These are phyloP conservation scores for Trichoderma cornu-damae DNA, from an alignment of 2,329 filamentous ascomycete genomes.

Conservation along the genomic window DNA sequence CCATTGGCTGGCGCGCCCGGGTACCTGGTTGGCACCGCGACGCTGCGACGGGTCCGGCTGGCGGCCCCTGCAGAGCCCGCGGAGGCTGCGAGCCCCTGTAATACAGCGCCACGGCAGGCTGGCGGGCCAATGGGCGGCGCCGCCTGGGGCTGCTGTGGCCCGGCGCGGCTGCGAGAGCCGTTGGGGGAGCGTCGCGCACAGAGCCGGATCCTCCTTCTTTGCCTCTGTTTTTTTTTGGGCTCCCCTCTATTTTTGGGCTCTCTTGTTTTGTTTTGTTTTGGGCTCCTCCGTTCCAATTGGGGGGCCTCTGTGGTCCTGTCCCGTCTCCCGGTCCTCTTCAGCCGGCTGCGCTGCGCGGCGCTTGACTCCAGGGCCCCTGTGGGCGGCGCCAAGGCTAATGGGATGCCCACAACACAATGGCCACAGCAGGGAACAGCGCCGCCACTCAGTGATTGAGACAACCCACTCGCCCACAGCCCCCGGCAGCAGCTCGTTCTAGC, in stretches of 20 bases:
- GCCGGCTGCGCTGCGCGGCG: background rate
- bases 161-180: constrained; percentile 15
- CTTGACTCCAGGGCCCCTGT: background rate
- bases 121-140: constrained; percentile 16
- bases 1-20: constrained; percentile 28
- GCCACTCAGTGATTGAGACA: background rate
- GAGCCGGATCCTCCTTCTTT: too few species aligned
- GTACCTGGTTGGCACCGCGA: constrained; percentile 28
- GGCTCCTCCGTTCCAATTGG: too few species aligned
- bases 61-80: constrained; percentile 17
- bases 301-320: too few species aligned
- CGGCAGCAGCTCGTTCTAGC: constrained; percentile 10
- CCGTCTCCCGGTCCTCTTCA: background rate
- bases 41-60: constrained; percentile 12
- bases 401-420: constrained; percentile 8
- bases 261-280: too few species aligned
- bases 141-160: constrained; percentile 3
- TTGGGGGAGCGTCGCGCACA: too few species aligned
- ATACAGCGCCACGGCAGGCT: constrained; percentile 9
- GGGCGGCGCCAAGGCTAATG: background rate
- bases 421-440: background rate
- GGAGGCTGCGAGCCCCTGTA: constrained; percentile 16
- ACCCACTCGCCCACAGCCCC: background rate
- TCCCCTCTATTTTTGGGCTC: too few species aligned
- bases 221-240: too few species aligned